Base-by-base conservation (phyloP, 805 yeast genomes). In the Jamesozyma jinghongensis region DNA sequence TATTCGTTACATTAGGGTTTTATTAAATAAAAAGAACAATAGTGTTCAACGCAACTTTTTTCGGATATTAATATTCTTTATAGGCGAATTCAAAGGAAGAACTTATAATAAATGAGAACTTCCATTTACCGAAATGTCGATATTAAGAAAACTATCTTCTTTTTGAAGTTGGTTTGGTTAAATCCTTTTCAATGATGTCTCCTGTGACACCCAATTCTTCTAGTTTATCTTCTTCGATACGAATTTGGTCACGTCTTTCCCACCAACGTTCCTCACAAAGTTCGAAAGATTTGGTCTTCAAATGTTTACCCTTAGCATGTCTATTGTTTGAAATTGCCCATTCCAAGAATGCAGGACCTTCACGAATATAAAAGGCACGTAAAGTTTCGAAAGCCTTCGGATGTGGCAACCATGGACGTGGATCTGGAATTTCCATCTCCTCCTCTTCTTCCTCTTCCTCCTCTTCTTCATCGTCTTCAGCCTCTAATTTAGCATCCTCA, bases 371-470 rank as follows among this genome's bases (percentile, higher is more conserved):
- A 65, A 90, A 90, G 2, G 76, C 79, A 50, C 95, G 77, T 45
- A 90, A 68, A 2, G 76, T 66, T 65, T 90, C 97, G 54, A 90
- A 92, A 5, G 95, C 81, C 56, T 88, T 87, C 28, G 98, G 98
- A 59, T 88, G 97, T 36, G 97, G 97, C 41, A 90, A 71, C 95
- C 95, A 90, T 14, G 98, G 96, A 59, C 95, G 76, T 34, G 81
- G 83, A 62, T 90, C 98, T 14, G 95, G 94, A 50, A 81, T 74
- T 47, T 77, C 85, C 35, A 77, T 79, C 45, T 74, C 81, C 3
- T 70, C 77, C 32, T 72, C 82, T 33, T 73, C 81, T 32, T 77
- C 87, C 33, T 77, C 85, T n/a, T 74, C 85, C 19, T 74, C 85
- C 17, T 73, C 81, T 18, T 67, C 73, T 4, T 32, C 82, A n/a